phyloP scores from a whole-genome alignment of 2,329 filamentous ascomycete species.

The Scopulariopsis brevicaulis region DNA sequence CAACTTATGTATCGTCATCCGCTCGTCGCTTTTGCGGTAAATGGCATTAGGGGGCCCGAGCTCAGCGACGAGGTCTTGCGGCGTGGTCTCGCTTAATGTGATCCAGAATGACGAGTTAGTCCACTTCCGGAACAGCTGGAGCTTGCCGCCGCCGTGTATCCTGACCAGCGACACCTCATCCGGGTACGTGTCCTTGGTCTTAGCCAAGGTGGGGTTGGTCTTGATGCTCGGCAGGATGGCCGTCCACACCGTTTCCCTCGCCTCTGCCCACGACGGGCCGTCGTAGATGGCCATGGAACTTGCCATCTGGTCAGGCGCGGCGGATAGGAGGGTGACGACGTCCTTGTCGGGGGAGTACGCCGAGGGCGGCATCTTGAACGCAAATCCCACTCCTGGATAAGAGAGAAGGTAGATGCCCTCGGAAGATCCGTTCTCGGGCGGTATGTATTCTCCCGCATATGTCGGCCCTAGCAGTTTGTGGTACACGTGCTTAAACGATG shows the following conservation, averaged over 20 bases:
- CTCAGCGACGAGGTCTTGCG: conserved; percentile 83
- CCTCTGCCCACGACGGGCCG: conserved; percentile 83
- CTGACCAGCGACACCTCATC: conserved; percentile 78
- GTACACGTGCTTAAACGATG: conserved; percentile 81
- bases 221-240: conserved; percentile 64
- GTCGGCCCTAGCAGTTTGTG: conserved; percentile 88
- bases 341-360: conserved; percentile 68
- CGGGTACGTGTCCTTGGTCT: conserved; percentile 67
- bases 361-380: conserved; percentile 66
- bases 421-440: conserved; percentile 33
- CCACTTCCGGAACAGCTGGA: conserved; percentile 68
- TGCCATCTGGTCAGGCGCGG: conserved; percentile 63
- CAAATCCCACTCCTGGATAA: conserved; percentile 90
- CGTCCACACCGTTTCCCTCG: conserved; percentile 65
- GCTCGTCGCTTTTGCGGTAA: conserved; percentile 81
- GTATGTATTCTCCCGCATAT: conserved; percentile 85
- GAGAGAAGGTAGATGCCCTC: conserved; percentile 79
- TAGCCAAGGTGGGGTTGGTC: conserved; percentile 54
- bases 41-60: conserved; percentile 90
- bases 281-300: conserved; percentile 84
- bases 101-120: conserved; percentile 59
- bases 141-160: conserved; percentile 64
- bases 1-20: conserved; percentile 73
- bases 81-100: conserved; percentile 72
- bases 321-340: conserved; percentile 76